Evolutionary conservation across 129 eudicot genomes (phyloP).

Genomic region (Chrysanthemum seticuspe): DNA sequence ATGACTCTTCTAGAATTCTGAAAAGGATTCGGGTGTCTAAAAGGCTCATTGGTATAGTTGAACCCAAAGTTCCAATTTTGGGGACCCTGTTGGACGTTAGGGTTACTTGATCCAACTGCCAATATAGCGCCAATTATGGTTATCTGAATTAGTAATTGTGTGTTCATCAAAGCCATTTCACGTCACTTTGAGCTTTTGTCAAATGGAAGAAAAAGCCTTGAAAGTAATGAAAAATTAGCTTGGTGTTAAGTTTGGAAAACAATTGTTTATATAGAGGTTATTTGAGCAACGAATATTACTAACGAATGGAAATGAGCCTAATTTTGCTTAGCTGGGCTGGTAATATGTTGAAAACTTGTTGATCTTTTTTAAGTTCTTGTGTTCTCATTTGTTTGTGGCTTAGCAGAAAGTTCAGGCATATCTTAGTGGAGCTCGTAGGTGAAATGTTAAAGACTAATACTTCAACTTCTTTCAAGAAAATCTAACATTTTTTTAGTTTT

Average conservation of each 20-base stretch:
- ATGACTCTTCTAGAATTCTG: slow-evolving; percentile 35
- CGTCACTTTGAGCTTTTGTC: neutral
- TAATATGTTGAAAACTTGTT: slow-evolving; percentile 12
- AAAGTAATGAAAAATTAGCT: slow-evolving; percentile 3
- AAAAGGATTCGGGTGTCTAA: slow-evolving; percentile 29
- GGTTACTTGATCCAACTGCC: slow-evolving; percentile 22
- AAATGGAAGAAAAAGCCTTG: neutral
- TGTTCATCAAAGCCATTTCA: slow-evolving; percentile 1
- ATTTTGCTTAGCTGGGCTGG: slow-evolving; percentile 35
- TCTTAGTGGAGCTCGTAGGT: neutral
- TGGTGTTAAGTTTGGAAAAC: slow-evolving; percentile 4
- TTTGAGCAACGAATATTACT: neutral
- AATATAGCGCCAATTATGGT: slow-evolving; percentile 1
- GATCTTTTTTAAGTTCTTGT: slow-evolving; percentile 4
- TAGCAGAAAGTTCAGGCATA: neutral
- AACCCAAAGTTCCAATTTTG: slow-evolving; percentile 22
- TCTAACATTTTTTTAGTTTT: no score
- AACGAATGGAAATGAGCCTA: slow-evolving; percentile 25
- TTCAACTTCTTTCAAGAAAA: no score
- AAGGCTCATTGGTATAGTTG: slow-evolving; percentile 34
- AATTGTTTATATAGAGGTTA: slow-evolving; percentile 34
- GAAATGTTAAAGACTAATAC: no score
- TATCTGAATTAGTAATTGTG: slow-evolving; percentile 4
- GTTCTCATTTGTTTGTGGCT: slow-evolving; percentile 29
- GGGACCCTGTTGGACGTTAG: slow-evolving; percentile 17